These are phyloP conservation scores for Trichophyton simii DNA, from an alignment of 2,329 filamentous ascomycete genomes.

Conservation along the genomic window DNA sequence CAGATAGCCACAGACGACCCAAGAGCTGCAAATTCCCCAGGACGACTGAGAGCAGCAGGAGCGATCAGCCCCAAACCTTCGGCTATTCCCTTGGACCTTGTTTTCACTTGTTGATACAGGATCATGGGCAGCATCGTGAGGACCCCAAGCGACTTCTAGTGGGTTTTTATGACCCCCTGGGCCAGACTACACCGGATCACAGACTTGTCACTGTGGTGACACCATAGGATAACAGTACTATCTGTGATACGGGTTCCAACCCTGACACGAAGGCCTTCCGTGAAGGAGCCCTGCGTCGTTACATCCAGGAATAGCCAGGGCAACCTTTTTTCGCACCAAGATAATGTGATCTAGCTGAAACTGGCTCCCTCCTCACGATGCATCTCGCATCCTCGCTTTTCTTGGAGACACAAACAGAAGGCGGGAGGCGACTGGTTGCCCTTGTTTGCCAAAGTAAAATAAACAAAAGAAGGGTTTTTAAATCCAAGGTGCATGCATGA, in stretches of 20 bases:
- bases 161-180: neutral
- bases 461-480: neutral
- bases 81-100: neutral
- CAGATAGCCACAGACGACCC: neutral
- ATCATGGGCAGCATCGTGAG: neutral
- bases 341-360: constrained; percentile 4
- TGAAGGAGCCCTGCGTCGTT: neutral
- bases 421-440: neutral
- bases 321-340: neutral
- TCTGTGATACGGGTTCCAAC: neutral
- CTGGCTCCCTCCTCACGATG: neutral
- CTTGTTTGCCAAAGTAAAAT: constrained; percentile 1
- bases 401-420: constrained; percentile 2
- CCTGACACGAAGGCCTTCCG: neutral
- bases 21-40: neutral
- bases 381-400: neutral
- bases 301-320: neutral
- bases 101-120: neutral
- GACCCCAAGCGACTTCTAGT: neutral
- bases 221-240: neutral
- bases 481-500: neutral
- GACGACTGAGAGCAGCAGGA: neutral
- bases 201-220: neutral
- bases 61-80: neutral
- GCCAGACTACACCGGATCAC: neutral